Evolutionary conservation across 2,329 filamentous ascomycete genomes (phyloP).

Genomic region (Aspergillus bombycis): DNA sequence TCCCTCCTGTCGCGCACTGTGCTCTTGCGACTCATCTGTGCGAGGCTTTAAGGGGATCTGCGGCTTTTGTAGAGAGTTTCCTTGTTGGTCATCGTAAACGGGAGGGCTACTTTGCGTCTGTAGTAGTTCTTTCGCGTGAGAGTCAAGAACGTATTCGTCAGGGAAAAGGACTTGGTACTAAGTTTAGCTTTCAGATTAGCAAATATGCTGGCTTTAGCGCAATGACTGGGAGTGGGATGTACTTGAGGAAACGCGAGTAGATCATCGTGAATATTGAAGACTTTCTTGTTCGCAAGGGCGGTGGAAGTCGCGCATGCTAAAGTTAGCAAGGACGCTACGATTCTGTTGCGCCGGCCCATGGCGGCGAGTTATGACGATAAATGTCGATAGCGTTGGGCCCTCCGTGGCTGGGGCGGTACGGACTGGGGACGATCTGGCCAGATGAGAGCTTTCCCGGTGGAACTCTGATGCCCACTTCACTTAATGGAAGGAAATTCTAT

Average conservation of each 20-base stretch:
- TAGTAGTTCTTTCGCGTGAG: slow-evolving; percentile 66
- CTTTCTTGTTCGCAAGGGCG: slow-evolving; percentile 57
- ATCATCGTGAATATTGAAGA: slow-evolving; percentile 88
- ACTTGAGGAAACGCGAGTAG: slow-evolving; percentile 86
- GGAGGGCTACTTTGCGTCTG: slow-evolving; percentile 26
- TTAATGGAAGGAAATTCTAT: background rate
- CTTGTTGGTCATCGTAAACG: slow-evolving; percentile 18
- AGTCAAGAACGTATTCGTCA: slow-evolving; percentile 70
- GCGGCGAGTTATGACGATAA: background rate
- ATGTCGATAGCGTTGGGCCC: background rate
- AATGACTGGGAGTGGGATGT: slow-evolving; percentile 28
- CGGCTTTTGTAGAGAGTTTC: slow-evolving; percentile 19
- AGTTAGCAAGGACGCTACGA: slow-evolving; percentile 33
- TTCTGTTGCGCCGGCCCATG: slow-evolving; percentile 31
- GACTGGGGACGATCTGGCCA: slow-evolving; percentile 13
- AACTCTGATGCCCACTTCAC: background rate
- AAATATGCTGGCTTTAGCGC: background rate
- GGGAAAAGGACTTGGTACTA: slow-evolving; percentile 82
- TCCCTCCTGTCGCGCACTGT: slow-evolving; percentile 52
- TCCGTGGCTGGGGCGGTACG: background rate
- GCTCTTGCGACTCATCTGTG: slow-evolving; percentile 51
- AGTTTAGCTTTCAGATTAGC: background rate
- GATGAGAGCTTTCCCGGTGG: slow-evolving; percentile 6
- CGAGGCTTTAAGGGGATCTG: slow-evolving; percentile 31
- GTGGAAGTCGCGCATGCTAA: slow-evolving; percentile 35